Conservation (phyloP, 306 rosid genomes). For the Corylus americana region DNA sequence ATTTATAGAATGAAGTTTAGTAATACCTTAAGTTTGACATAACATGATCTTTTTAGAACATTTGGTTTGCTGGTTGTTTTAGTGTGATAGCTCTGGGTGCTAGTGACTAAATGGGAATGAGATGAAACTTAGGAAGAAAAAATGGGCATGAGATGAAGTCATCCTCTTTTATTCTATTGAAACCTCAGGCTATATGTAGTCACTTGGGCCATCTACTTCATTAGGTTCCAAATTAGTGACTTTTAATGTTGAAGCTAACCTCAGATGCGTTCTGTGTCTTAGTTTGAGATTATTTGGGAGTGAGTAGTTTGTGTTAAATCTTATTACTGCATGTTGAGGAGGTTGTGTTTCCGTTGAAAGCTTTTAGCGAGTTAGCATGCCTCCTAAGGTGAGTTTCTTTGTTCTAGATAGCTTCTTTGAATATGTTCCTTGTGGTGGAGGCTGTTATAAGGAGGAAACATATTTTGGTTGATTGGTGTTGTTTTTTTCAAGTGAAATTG, state of each 20-base stretch:
- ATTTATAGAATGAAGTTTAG: not conserved
- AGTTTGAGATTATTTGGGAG: conserved; percentile 1
- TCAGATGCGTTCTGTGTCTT: not conserved
- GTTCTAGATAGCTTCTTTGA: not conserved
- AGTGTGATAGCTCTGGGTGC: not conserved
- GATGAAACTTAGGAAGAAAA: not conserved
- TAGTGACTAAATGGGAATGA: not conserved
- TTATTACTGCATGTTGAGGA: not conserved
- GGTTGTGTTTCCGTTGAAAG: not conserved
- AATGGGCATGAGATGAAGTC: not conserved
- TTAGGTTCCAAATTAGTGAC: not conserved
- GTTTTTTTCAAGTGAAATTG: no score
- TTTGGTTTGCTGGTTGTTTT: conserved; percentile 1
- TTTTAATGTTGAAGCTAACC: not conserved
- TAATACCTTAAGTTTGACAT: not conserved
- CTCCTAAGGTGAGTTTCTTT: not conserved
- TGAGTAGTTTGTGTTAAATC: not conserved
- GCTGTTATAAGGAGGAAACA: not conserved
- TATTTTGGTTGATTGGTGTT: no score
- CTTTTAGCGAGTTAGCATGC: not conserved
- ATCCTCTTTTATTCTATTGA: not conserved
- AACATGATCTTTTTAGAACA: not conserved
- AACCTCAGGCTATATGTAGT: not conserved
- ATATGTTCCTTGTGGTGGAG: not conserved
- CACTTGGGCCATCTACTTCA: not conserved